These are phyloP conservation scores for Myxozyma kluyveri DNA, from an alignment of 805 yeast genomes.

Conservation along the genomic window DNA sequence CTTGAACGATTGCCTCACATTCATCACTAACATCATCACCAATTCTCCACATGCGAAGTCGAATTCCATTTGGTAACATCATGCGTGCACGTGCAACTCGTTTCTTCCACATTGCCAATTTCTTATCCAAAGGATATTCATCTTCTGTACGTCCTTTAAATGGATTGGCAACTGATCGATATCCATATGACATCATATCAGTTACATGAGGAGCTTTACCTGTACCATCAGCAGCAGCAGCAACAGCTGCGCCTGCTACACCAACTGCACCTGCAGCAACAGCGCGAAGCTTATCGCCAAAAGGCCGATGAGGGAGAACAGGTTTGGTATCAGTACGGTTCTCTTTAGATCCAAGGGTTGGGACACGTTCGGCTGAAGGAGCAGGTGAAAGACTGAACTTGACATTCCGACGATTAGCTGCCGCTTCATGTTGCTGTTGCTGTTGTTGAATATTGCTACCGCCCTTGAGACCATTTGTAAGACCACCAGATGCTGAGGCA, in stretches of 20 bases:
- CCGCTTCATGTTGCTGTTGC: neutral
- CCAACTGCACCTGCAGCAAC: conserved; percentile 11
- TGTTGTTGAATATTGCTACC: neutral
- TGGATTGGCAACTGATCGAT: conserved; percentile 14
- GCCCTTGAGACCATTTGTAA: neutral
- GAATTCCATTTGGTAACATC: conserved; percentile 43
- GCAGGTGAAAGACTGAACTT: conserved; percentile 7
- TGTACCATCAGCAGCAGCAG: neutral
- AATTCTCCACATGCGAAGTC: conserved; percentile 46
- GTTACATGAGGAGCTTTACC: conserved; percentile 3
- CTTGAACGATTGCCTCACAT: conserved; percentile 28
- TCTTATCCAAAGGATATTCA: conserved; percentile 44
- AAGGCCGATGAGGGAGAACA: conserved; percentile 22
- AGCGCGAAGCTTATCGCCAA: conserved; percentile 1
- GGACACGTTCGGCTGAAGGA: neutral
- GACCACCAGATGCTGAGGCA: neutral
- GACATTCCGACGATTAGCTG: neutral
- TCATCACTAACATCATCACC: conserved; percentile 44
- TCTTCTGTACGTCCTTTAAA: neutral
- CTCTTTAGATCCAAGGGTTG: neutral
- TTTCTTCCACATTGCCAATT: conserved; percentile 55
- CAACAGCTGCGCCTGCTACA: conserved; percentile 1
- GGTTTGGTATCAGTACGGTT: neutral
- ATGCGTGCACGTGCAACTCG: conserved; percentile 47
- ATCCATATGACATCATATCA: conserved; percentile 20